Percentiles rank a stretch among this genome's conserved stretches.
Evolutionary conservation across 2,329 filamentous ascomycete genomes (phyloP).

Genomic region (Colletotrichum musae): DNA sequence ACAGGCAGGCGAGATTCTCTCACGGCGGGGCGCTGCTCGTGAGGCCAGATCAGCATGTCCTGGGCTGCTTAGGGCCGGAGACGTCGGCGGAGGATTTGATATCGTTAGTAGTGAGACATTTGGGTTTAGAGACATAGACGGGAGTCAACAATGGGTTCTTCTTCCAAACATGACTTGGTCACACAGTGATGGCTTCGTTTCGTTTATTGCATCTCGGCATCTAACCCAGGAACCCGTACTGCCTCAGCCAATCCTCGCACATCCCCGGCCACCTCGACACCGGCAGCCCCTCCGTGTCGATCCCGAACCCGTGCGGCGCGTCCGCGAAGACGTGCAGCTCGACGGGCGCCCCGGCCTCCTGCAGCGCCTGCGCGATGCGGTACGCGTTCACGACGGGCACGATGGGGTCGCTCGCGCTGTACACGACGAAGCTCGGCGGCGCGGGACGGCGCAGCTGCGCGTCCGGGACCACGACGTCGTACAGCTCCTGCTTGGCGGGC

Average conservation of each 20-base stretch:
- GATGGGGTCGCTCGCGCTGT: constrained; percentile 42
- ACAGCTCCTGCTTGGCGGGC: constrained; percentile 44
- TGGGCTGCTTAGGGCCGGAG: constrained; percentile 38
- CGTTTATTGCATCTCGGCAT: not conserved
- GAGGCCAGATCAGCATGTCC: constrained; percentile 57
- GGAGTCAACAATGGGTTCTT: not conserved
- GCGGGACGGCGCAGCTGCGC: constrained; percentile 39
- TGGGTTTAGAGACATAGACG: constrained; percentile 4
- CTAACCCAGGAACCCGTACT: constrained; percentile 23
- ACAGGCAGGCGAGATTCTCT: constrained; percentile 44
- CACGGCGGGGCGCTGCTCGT: constrained; percentile 49
- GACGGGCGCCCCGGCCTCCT: constrained; percentile 35
- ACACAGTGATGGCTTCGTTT: not conserved
- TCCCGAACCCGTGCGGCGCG: constrained; percentile 43
- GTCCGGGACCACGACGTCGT: constrained; percentile 43
- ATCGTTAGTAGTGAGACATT: not conserved
- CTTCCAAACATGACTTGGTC: not conserved
- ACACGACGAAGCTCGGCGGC: constrained; percentile 44
- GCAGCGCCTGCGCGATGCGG: constrained; percentile 41
- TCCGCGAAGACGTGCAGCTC: constrained; percentile 44
- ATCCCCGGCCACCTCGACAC: constrained; percentile 42
- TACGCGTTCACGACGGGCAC: constrained; percentile 45
- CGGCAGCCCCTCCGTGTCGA: constrained; percentile 42
- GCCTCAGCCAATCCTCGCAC: constrained; percentile 42
- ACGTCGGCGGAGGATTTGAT: constrained; percentile 16